Evolutionary conservation across 306 rosid species (phyloP).

Genomic region (Castanea mollissima): DNA sequence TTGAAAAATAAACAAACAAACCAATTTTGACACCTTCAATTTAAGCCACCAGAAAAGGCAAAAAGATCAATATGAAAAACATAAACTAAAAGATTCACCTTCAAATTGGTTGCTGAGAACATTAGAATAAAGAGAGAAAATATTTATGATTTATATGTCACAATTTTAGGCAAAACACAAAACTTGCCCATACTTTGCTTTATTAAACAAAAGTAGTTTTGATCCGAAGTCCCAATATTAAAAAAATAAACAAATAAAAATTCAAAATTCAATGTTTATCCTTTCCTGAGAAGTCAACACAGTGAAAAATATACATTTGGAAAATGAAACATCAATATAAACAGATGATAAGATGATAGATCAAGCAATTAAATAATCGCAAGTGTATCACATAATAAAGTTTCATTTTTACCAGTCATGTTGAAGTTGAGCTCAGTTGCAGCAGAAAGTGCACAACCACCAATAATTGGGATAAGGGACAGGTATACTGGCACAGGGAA

Average conservation of each 20-base stretch:
- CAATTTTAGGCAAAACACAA: background rate
- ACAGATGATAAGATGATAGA: background rate
- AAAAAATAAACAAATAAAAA: background rate
- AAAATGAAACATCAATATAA: background rate
- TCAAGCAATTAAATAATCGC: background rate
- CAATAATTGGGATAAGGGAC: slow-evolving; percentile 92
- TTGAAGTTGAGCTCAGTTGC: slow-evolving; percentile 97
- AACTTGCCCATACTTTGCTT: background rate
- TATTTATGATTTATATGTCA: background rate
- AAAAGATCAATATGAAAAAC: background rate
- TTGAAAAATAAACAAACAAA: background rate
- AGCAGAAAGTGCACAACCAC: slow-evolving; percentile 97
- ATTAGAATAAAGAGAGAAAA: background rate
- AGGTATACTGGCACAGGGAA: slow-evolving; percentile 79
- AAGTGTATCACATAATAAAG: background rate
- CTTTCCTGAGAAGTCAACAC: background rate
- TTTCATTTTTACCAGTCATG: slow-evolving; percentile 66
- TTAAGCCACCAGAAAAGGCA: background rate
- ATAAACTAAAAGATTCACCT: background rate
- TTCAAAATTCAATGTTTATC: background rate
- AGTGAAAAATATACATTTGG: background rate
- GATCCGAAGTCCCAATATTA: background rate
- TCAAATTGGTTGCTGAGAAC: background rate
- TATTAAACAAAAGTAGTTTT: background rate
- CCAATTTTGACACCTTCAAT: background rate